Percentiles rank a stretch among this genome's conserved stretches.
Conservation (phyloP, 305 asterid species). For the Coffea humblotiana region DNA sequence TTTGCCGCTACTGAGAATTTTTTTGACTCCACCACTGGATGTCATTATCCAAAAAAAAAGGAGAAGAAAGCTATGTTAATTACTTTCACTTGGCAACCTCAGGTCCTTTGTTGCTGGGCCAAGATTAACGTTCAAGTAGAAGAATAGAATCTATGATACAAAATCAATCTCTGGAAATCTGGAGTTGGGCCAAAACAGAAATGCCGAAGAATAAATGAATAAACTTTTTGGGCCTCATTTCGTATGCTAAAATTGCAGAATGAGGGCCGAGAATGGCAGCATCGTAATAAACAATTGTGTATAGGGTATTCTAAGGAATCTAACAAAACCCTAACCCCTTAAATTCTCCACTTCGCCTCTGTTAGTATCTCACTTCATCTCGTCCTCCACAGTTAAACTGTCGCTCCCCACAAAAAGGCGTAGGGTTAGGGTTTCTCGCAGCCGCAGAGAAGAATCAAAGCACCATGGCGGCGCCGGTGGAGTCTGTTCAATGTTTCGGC, state of each 20-base stretch:
- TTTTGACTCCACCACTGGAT: too few relatives aligned
- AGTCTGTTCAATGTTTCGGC: constrained; percentile 80
- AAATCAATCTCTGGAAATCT: too few relatives aligned
- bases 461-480: constrained; percentile 47
- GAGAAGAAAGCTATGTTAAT: too few relatives aligned
- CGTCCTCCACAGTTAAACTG: neutral
- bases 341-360: neutral
- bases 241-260: neutral
- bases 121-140: too few relatives aligned
- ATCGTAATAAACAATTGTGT: neutral
- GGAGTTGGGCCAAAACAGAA: too few relatives aligned
- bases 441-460: neutral
- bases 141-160: too few relatives aligned
- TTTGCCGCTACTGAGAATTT: too few relatives aligned
- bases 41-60: too few relatives aligned
- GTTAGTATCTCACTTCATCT: neutral
- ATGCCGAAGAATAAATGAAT: too few relatives aligned
- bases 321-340: constrained; percentile 25
- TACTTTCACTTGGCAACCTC: too few relatives aligned
- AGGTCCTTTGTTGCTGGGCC: too few relatives aligned
- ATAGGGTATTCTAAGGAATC: neutral
- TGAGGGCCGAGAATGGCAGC: neutral
- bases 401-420: neutral
- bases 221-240: neutral
- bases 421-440: constrained; percentile 15